Base-by-base conservation (phyloP, 2,329 filamentous ascomycete species). In the Sporothrix pallida region DNA sequence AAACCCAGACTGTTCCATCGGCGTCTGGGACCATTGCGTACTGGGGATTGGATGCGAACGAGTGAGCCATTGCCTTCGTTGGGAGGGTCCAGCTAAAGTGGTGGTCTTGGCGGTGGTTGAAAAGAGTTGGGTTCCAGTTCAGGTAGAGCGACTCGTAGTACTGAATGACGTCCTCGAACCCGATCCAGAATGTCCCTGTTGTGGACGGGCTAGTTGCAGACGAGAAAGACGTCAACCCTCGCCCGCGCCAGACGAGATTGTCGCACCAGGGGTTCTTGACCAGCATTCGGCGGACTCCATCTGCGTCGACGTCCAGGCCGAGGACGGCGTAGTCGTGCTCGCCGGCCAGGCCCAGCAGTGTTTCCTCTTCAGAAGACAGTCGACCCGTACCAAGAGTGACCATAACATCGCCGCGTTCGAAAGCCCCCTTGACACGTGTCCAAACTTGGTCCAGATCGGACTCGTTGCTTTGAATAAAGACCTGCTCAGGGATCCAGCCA, bases 211-310 rank as follows among this genome's bases (percentile, higher is more conserved):
- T 46, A 6, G 74, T 70, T 3, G 75, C 58, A 23, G 78, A 72
- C 1, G 77, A 74, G 8, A 44, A 56, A 48, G 67, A 50, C 3
- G 52, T 65, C 48, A 70, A n/a, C 3, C 81, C 85, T 52, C 81
- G 79, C 1, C 89, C 91, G 76, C 88, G 90, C 92, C 92, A 94
- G 7, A 90, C 87, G 60, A 91, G 89, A 3, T 93, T 94, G 79
- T 95, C 91, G 70, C 92, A 92, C 96, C 96, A 99, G 1, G 96
- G 96, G 79, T 99, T 99, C 82, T 99, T 99, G 76, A 99, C 88
- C 0, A 98, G 86, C 70, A 98, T 85, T 70, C 91, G 87, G 31
- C 90, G 89, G 75, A 88, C 88, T 0, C 88, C 88, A 3, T 87
- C 85, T 1, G 85, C 78, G 37, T 85, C 85, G 75, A 93, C 90